Evolutionary conservation across 345 rosid species (phyloP).

Genomic region (Salix suchowensis): DNA sequence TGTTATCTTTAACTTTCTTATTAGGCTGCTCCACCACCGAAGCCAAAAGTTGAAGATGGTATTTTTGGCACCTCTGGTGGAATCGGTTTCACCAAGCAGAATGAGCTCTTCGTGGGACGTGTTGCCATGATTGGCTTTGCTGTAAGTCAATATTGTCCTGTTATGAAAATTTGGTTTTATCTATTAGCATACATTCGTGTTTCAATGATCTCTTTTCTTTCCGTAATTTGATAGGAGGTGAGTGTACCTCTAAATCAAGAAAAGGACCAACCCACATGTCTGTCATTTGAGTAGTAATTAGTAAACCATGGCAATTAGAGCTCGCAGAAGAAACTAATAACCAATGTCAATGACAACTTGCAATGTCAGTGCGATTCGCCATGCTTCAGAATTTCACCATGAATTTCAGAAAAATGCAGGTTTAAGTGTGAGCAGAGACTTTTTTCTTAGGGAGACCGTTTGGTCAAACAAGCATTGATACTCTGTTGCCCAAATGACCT

Average conservation of each 20-base stretch:
- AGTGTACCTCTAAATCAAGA: too few relatives aligned
- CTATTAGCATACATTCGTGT: too few relatives aligned
- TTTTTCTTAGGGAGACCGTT: not conserved
- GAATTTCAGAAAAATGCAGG: not conserved
- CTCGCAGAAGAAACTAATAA: not conserved
- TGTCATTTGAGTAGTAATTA: too few relatives aligned
- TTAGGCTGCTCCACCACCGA: constrained; percentile 25
- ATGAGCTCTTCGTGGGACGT: constrained; percentile 97
- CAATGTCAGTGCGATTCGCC: not conserved
- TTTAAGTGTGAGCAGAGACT: not conserved
- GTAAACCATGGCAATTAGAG: too few relatives aligned
- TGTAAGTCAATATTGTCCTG: constrained; percentile 36
- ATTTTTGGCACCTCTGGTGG: constrained; percentile 95
- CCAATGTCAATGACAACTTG: not conserved
- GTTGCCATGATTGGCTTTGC: constrained; percentile 99
- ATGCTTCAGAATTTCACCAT: not conserved
- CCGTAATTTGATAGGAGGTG: too few relatives aligned
- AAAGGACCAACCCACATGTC: too few relatives aligned
- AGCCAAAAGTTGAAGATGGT: constrained; percentile 77
- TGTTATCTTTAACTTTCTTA: not conserved
- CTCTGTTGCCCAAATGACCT: not conserved
- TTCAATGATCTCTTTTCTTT: too few relatives aligned
- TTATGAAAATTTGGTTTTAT: not conserved
- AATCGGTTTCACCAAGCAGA: constrained; percentile 88
- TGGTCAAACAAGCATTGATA: not conserved